phyloP scores from a whole-genome alignment of 352 stramenopile genomes.

The Globisporangium splendens region DNA sequence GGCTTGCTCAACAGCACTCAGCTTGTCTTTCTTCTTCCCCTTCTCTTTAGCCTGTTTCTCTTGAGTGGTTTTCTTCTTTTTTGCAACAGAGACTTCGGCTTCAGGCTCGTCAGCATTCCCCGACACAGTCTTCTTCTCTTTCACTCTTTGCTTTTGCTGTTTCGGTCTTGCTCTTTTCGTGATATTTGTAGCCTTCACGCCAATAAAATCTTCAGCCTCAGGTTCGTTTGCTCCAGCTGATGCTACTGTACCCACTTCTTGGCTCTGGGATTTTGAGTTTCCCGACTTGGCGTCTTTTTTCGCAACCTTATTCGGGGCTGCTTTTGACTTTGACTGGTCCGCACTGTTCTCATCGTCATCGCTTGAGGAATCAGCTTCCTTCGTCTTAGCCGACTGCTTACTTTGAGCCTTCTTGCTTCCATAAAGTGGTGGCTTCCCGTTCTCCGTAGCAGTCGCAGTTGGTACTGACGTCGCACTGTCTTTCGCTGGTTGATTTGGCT shows the following conservation, averaged over 20 bases:
- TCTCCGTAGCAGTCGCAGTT: not conserved
- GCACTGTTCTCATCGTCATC: not conserved
- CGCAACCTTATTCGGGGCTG: not conserved
- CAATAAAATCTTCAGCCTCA: slow-evolving; percentile 14
- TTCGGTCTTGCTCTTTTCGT: slow-evolving; percentile 14
- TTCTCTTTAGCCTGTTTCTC: slow-evolving; percentile 4
- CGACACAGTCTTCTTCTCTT: not conserved
- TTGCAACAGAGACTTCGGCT: slow-evolving; percentile 1
- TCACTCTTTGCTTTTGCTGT: not conserved
- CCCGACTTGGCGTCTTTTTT: not conserved
- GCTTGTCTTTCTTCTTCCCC: slow-evolving; percentile 20
- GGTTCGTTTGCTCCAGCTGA: slow-evolving; percentile 1
- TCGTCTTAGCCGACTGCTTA: not conserved
- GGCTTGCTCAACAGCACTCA: slow-evolving; percentile 38
- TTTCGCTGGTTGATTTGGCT: slow-evolving; percentile 2
- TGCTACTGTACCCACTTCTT: not conserved
- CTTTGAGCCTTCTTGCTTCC: not conserved
- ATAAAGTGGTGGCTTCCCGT: not conserved
- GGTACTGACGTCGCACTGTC: not conserved
- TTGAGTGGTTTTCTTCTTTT: slow-evolving; percentile 3
- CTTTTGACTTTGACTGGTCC: not conserved
- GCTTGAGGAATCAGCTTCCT: not conserved
- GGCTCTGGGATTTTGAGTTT: not conserved
- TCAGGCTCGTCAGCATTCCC: slow-evolving; percentile 1
- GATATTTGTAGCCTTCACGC: slow-evolving; percentile 10